These are phyloP conservation scores for Acacia crassicarpa DNA, from an alignment of 306 rosid genomes.

Conservation along the genomic window DNA sequence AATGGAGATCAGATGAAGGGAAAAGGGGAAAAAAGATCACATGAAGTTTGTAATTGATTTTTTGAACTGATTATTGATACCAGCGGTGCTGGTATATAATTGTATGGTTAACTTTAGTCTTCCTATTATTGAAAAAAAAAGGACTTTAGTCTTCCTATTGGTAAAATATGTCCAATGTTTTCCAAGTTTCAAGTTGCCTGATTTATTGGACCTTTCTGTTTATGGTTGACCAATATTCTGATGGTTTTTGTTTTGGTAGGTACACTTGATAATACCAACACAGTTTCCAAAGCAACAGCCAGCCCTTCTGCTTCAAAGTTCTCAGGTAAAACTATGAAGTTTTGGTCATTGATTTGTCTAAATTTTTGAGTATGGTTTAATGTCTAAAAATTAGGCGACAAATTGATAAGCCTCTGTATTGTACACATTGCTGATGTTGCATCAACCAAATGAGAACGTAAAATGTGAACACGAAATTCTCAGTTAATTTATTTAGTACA, in stretches of 20 bases:
- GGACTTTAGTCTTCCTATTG: constrained; percentile 40
- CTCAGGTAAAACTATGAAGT: constrained; percentile 60
- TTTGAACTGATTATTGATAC: background rate
- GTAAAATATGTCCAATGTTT: constrained; percentile 7
- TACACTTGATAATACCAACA: constrained; percentile 62
- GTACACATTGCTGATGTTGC: constrained; percentile 10
- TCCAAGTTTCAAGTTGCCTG: background rate
- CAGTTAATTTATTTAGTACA: constrained; percentile 1
- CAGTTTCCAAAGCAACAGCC: constrained; percentile 98
- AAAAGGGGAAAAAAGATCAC: background rate
- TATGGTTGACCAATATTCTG: constrained; percentile 19
- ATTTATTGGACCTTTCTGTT: background rate
- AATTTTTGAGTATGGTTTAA: background rate
- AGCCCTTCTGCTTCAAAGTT: constrained; percentile 79
- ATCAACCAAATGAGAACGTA: background rate
- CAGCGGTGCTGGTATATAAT: background rate
- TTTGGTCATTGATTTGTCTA: constrained; percentile 7
- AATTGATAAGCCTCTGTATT: constrained; percentile 1
- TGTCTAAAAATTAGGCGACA: background rate
- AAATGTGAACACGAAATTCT: background rate
- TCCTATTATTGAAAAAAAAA: background rate
- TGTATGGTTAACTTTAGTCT: constrained; percentile 36
- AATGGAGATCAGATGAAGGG: background rate
- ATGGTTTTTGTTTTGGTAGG: constrained; percentile 50
- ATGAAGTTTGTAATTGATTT: background rate